Base-by-base conservation (phyloP, 2,329 filamentous ascomycete genomes). In the Claviceps sp. region DNA sequence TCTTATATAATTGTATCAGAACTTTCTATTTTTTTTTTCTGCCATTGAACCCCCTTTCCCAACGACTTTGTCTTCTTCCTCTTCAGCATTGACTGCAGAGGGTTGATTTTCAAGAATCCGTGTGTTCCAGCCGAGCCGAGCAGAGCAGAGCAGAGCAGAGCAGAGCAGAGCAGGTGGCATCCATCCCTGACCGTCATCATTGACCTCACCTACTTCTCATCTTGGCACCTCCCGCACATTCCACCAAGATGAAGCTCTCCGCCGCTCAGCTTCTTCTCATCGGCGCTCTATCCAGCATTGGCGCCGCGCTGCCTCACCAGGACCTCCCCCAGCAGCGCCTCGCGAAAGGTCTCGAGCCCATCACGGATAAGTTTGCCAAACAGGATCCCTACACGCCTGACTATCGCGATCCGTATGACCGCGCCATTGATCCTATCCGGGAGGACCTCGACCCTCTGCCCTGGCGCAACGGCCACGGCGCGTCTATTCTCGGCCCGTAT, bases 401-500 rank as follows among this genome's bases (percentile, higher is more conserved):
- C 7, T 69, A 78, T 60, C 72, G 70, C 48, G 82, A 86, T 58
- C 79, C 79, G 0, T 75, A 79, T 55, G 83, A 86, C 63, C 69
- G 69, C 52, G 77, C 81, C 44, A 66, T 85, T 42, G 83, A 87
- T 62, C 65, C 80, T 5, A 62, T 82, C 44, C 77, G 75, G 13
- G 70, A 81, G 2, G 69, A 74, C 11, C 69, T 85, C n/a, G 75
- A 85, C 56, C 84, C 84, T 26, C 66, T 82, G 51, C 84, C 84
- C 1, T 82, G 72, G 63, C 73, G 80, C 37, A 82, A 82, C 61
- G 81, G 81, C 24, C 62, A 78, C 24, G 85, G 85, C 22, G 74
- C 82, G 16, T 80, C 76, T 9, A 78, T 88, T 14, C 68, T 87
- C 22, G 85, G 85, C 0, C 85, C 85, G 0, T 80, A 82, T 65